Conservation (phyloP, 495 filamentous ascomycete genomes). For the Penicillium parvum region DNA sequence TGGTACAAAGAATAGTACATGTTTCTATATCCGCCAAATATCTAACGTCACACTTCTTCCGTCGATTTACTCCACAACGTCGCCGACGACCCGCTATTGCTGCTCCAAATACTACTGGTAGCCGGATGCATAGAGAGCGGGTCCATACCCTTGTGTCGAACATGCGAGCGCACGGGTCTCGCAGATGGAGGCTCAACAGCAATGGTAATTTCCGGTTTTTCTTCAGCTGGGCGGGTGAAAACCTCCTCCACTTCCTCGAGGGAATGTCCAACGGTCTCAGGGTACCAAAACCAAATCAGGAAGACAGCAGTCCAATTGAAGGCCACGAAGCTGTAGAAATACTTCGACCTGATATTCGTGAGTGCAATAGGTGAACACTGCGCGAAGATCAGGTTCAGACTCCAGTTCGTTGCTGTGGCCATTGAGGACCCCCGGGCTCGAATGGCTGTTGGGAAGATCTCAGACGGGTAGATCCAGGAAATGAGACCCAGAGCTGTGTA, state of each 20-base stretch:
- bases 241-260: conserved; percentile 52
- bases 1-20: neutral
- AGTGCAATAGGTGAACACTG: conserved; percentile 54
- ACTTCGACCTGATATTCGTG: conserved; percentile 41
- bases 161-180: conserved; percentile 4
- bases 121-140: conserved; percentile 20
- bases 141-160: conserved; percentile 13
- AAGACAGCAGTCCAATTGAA: conserved; percentile 45
- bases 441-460: conserved; percentile 54
- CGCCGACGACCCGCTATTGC: conserved; percentile 5
- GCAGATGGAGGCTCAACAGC: too few relatives aligned
- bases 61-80: conserved; percentile 10
- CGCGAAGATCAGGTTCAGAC: conserved; percentile 50
- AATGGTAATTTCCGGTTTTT: conserved; percentile 4
- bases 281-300: conserved; percentile 45
- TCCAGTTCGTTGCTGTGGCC: conserved; percentile 52
- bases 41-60: conserved; percentile 8
- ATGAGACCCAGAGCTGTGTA: conserved; percentile 51
- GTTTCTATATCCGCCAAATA: neutral
- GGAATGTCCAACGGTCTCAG: conserved; percentile 49
- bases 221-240: conserved; percentile 24
- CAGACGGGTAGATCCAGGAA: conserved; percentile 54
- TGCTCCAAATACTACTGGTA: conserved; percentile 13
- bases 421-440: conserved; percentile 50
- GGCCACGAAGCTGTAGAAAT: conserved; percentile 52